Conservation (phyloP, 345 rosid species). For the Euphorbia pulcherrima region DNA sequence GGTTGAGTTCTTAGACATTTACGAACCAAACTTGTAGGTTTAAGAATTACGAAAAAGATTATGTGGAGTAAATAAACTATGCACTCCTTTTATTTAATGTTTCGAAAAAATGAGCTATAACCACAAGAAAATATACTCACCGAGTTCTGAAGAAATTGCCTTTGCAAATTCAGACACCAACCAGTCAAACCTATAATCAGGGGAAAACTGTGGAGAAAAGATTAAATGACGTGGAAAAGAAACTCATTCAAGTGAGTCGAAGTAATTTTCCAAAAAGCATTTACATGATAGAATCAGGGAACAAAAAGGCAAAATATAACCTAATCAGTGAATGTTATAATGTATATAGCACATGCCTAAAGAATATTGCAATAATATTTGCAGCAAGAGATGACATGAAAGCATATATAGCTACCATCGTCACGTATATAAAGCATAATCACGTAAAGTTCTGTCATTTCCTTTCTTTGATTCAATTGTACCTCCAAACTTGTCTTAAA, state of each 20-base stretch:
- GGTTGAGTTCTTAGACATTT: neutral
- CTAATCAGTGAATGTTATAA: neutral
- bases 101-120: neutral
- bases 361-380: neutral
- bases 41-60: neutral
- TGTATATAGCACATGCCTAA: neutral
- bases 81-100: neutral
- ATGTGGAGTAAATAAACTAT: neutral
- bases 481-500: neutral
- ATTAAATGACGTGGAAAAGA: neutral
- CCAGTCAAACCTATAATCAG: conserved; percentile 79
- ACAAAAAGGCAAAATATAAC: neutral
- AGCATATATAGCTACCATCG: neutral
- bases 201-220: conserved; percentile 55
- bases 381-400: neutral
- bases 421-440: neutral
- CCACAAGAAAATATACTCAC: conserved; percentile 35
- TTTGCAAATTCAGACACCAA: conserved; percentile 66
- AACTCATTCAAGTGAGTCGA: neutral
- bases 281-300: neutral
- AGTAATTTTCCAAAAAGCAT: neutral
- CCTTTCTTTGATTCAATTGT: neutral
- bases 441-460: too few relatives aligned
- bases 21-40: neutral
- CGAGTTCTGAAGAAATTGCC: conserved; percentile 70